Percentiles rank a stretch among this genome's conserved stretches.
These are phyloP conservation scores for Amaranthus hypochondriacus DNA, from an alignment of 148 eudicot species.

Conservation along the genomic window DNA sequence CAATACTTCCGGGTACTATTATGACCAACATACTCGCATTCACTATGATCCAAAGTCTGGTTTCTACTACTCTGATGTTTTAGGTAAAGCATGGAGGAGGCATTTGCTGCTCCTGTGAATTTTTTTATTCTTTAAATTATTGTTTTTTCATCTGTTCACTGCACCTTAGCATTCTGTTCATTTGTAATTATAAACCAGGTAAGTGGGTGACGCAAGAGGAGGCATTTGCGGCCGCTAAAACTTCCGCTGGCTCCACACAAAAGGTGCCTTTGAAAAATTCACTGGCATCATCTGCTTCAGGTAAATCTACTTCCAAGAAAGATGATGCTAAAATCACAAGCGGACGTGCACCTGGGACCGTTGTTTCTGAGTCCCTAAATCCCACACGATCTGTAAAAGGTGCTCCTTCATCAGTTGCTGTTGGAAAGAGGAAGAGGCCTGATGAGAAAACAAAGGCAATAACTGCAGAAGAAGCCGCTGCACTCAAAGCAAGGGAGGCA, in stretches of 20 bases:
- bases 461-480: slow-evolving; percentile 62
- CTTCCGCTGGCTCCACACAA: slow-evolving; percentile 20
- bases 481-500: slow-evolving; percentile 92
- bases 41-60: slow-evolving; percentile 89
- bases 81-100: slow-evolving; percentile 46
- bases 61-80: slow-evolving; percentile 79
- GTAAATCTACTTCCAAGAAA: slow-evolving; percentile 28
- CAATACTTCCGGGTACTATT: slow-evolving; percentile 71
- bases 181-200: slow-evolving; percentile 41
- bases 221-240: slow-evolving; percentile 47
- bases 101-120: not conserved
- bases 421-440: slow-evolving; percentile 61
- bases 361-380: slow-evolving; percentile 29
- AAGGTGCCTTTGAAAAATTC: slow-evolving; percentile 32
- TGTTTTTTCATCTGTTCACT: not conserved
- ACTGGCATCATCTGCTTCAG: slow-evolving; percentile 14
- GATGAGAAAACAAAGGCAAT: slow-evolving; percentile 31
- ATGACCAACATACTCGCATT: slow-evolving; percentile 57
- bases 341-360: slow-evolving; percentile 31
- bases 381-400: slow-evolving; percentile 38
- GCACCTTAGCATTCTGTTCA: not conserved
- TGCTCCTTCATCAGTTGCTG: slow-evolving; percentile 40
- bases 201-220: slow-evolving; percentile 92
- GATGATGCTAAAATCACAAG: slow-evolving; percentile 18
- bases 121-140: not conserved